phyloP scores from a whole-genome alignment of 2,329 filamentous ascomycete species.

The Pseudocercospora eumusae region DNA sequence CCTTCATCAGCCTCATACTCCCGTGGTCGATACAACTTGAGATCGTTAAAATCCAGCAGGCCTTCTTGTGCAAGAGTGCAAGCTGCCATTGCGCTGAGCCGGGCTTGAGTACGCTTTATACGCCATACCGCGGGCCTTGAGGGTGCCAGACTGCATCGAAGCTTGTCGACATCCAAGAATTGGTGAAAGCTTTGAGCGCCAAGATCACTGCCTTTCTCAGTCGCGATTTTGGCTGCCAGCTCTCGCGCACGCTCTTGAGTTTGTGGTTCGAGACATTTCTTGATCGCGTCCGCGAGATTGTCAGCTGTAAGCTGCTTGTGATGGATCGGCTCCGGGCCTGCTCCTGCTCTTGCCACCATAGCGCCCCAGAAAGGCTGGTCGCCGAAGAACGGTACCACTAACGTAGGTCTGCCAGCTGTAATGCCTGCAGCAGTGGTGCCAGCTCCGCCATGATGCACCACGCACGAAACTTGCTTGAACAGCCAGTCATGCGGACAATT shows the following conservation, averaged over 20 bases:
- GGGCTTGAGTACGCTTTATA: conserved; percentile 65
- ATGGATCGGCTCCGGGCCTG: conserved; percentile 53
- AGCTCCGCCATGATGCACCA: conserved; percentile 62
- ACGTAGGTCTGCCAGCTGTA: conserved; percentile 53
- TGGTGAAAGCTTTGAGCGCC: conserved; percentile 52
- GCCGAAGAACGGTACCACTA: conserved; percentile 60
- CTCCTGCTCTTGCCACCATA: conserved; percentile 54
- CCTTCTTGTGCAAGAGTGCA: conserved; percentile 66
- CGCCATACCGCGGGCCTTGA: conserved; percentile 73
- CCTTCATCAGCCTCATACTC: conserved; percentile 79
- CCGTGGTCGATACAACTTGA: conserved; percentile 65
- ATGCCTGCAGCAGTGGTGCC: conserved; percentile 61
- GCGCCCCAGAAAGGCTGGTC: conserved; percentile 60
- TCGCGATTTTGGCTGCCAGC: conserved; percentile 46
- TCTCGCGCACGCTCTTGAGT: conserved; percentile 42
- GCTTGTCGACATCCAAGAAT: conserved; percentile 60
- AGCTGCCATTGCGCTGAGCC: conserved; percentile 72
- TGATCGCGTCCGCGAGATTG: conserved; percentile 51
- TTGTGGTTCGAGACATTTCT: conserved; percentile 45
- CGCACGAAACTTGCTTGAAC: conserved; percentile 57
- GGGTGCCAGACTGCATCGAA: conserved; percentile 70
- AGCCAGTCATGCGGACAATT: conserved; percentile 62
- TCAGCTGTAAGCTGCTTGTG: conserved; percentile 49
- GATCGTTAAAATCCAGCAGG: conserved; percentile 65
- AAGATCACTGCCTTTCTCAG: conserved; percentile 45